A percentile compares a stretch with the other conserved stretches of the same genome.
Conservation (phyloP, 2,329 filamentous ascomycete species). For the Cordyceps militaris region DNA sequence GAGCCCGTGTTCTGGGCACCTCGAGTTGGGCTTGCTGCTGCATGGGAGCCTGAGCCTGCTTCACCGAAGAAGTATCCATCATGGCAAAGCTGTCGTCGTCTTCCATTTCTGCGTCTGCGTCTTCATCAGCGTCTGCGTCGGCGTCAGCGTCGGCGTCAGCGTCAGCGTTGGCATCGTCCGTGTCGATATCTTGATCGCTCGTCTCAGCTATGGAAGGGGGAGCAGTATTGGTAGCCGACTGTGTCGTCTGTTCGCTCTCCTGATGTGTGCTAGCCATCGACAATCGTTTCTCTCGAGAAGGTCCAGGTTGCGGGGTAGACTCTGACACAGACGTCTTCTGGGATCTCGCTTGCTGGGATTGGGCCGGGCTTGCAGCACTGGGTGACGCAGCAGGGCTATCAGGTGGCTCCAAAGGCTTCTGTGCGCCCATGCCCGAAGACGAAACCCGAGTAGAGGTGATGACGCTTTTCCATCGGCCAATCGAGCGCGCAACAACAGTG, state of each 20-base stretch:
- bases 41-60: constrained; percentile 29
- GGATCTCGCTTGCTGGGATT: constrained; percentile 18
- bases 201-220: constrained; percentile 39
- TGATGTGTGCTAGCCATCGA: constrained; percentile 31
- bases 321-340: constrained; percentile 18
- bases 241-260: constrained; percentile 28
- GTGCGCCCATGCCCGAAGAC: constrained; percentile 40
- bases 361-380: constrained; percentile 15
- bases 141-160: not conserved
- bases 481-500: constrained; percentile 45
- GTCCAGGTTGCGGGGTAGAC: constrained; percentile 17
- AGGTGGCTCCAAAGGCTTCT: constrained; percentile 40
- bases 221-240: constrained; percentile 27
- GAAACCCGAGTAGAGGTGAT: constrained; percentile 43
- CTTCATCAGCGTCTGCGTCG: not conserved
- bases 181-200: constrained; percentile 29
- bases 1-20: constrained; percentile 34
- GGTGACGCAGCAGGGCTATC: constrained; percentile 14
- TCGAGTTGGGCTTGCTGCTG: constrained; percentile 37
- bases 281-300: constrained; percentile 20
- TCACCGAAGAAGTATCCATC: constrained; percentile 36
- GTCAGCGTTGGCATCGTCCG: constrained; percentile 22
- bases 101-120: constrained; percentile 42
- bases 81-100: constrained; percentile 50
- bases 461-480: constrained; percentile 56